Base-by-base conservation (phyloP, 2,329 filamentous ascomycete genomes). In the Phoma herbarum region DNA sequence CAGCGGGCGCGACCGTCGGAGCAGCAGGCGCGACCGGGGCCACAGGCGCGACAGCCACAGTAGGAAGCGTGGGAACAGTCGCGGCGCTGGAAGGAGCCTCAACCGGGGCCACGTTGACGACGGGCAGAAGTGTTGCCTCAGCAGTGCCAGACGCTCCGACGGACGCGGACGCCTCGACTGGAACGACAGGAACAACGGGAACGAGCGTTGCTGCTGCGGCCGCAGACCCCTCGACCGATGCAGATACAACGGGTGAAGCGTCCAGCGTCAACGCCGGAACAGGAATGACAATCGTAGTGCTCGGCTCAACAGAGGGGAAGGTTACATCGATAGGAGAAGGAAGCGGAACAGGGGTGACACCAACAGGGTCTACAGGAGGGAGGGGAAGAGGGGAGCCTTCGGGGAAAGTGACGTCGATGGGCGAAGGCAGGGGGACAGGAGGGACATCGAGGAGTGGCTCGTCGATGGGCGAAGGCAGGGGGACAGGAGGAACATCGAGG, bases 191-290 rank as follows among this genome's bases (percentile, higher is more conserved):
- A 4, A 39, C 42, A 26, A 44, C 31, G 14, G 53, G 46, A 4
- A 39, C 18, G 14, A 56, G 18, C 12, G 50, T 33, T 9, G 28
- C 39, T 11, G 23, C 31, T 10, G 29, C 39, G 16, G 46, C 10
- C 14, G 31, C 46, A 6, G 53, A 45, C 1, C 25, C 8, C 18
- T 35, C 10, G 29, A 12, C n/a, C 3, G 49, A 31, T 7, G 26
- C 29, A 14, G 46, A 20, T 16, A 4, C 23, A 5, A 26, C 9
- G 8, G 42, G 14, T 2, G 23, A 6, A 20, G 43, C 33, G 12
- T 46, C 51, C 3, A 53, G 43, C n/a, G 51, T 53, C 31, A 53
- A 25, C n/a, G 51, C 51, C 6, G 51, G 43, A 3, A 54, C 52
- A 4, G 52, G 44, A 22, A 48, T 22, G 16, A 47, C 18, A 12